Evolutionary conservation across 768 basidiomycete species (phyloP).

Genomic region (Albatrellus ellisii): DNA sequence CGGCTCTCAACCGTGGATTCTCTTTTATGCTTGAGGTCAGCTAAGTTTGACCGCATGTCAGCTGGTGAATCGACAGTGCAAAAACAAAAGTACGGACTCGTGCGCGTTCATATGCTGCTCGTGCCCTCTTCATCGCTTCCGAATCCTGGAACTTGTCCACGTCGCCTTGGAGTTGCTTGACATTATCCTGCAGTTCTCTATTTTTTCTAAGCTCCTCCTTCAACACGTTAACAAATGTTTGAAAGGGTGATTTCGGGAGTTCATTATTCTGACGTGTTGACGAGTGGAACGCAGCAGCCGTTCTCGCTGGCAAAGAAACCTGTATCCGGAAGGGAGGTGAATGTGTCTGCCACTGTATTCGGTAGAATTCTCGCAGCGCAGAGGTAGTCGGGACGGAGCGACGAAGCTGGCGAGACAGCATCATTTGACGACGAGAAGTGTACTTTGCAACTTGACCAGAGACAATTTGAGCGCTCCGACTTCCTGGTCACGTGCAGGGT

Average conservation of each 20-base stretch:
- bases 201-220: conserved; percentile 90
- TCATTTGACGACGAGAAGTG: conserved; percentile 10
- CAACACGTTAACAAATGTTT: conserved; percentile 91
- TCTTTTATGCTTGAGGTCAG: conserved; percentile 90
- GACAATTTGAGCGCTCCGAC: background rate
- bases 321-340: conserved; percentile 12
- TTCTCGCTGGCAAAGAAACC: conserved; percentile 14
- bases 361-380: conserved; percentile 16
- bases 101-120: conserved; percentile 87
- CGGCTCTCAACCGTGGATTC: conserved; percentile 83
- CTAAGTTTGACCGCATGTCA: conserved; percentile 27
- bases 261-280: conserved; percentile 51
- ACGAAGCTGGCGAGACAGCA: conserved; percentile 37
- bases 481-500: no score
- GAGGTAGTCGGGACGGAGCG: conserved; percentile 22
- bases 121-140: conserved; percentile 86
- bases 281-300: conserved; percentile 38
- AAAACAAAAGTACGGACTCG: conserved; percentile 42
- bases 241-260: conserved; percentile 82
- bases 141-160: conserved; percentile 96
- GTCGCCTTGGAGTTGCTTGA: conserved; percentile 95
- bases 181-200: conserved; percentile 89
- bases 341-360: conserved; percentile 9
- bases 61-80: background rate
- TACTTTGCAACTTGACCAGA: background rate